Evolutionary conservation across 805 yeast species (phyloP), one percentile per base, ranked within the genome.

Genomic region (Pichia sporocuriosa): DNA sequence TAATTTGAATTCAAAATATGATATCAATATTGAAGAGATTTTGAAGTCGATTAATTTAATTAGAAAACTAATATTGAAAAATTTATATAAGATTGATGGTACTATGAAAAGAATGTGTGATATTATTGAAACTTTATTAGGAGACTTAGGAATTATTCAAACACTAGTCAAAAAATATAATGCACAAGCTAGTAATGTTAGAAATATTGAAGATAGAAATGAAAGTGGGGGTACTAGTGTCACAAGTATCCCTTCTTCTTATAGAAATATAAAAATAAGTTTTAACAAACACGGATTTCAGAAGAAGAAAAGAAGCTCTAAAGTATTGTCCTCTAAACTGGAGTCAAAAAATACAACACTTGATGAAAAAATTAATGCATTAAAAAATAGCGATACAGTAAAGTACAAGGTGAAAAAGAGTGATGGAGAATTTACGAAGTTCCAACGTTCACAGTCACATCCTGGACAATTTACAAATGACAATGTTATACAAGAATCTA

Each of bases 71-170:
- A 56, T 61, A 31, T 42, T 63, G 39, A 56, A 56, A 33, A 63
- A 63, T 39, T 42, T 58, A 22, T 48, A 57, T 42, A 58, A 54
- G 35, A 58, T 61, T 35, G 73, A 68, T 45, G 66, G 70, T 4
- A 67, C 73, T 3, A 68, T 67, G 61, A 58, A 61, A 43, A 54
- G 72, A 47, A 62, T 68, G 35, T 59, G 67, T 42, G 73, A 68
- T 47, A 64, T 69, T 15, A 59, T 66, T 23, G 69, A 67, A 40
- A 67, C 70, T 2, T 50, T 70, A 17, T 50, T 65, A 25, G 64
- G 63, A 35, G 74, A 70, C 50, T 50, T 69, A 11, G 72, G 72
- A 27, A 58, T 68, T 19, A 57, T 59, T 38, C 53, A 55, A 23
- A 40, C 56, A 3, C 42, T 62, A 13, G 62, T 58, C 15, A 49